A percentile compares a stretch with the other conserved stretches of the same genome.
phyloP scores from a whole-genome alignment of 108 stramenopile genomes.

The Nitzschia palea region DNA sequence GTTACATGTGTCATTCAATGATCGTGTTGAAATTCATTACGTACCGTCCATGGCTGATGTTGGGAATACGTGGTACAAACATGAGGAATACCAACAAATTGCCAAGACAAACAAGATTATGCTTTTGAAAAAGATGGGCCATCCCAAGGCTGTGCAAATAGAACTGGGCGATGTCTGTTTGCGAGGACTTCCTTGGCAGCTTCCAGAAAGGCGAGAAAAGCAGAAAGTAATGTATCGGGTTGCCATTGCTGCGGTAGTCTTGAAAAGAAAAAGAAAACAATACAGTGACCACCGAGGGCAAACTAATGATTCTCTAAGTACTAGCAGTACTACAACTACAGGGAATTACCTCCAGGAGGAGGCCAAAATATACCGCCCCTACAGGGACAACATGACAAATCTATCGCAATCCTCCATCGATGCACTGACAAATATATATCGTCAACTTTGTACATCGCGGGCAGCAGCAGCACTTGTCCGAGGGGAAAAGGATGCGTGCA shows the following conservation, averaged over 20 bases:
- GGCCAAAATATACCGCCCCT: too few relatives aligned
- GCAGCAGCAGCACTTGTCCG: too few relatives aligned
- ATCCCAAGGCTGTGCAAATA: not conserved
- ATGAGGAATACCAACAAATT: not conserved
- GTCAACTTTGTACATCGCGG: too few relatives aligned
- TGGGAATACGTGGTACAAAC: not conserved
- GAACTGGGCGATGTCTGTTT: not conserved
- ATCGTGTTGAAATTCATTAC: too few relatives aligned
- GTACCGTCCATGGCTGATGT: too few relatives aligned
- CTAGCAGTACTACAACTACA: too few relatives aligned
- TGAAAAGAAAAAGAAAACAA: not conserved
- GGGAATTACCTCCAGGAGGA: too few relatives aligned
- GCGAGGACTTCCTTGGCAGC: not conserved
- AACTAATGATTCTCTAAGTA: not conserved
- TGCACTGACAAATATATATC: too few relatives aligned
- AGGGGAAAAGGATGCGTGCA: too few relatives aligned
- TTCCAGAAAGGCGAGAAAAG: not conserved
- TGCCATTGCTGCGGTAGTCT: not conserved
- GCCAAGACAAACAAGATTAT: not conserved
- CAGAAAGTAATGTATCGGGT: not conserved
- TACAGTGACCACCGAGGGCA: not conserved
- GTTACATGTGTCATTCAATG: too few relatives aligned
- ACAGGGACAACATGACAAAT: too few relatives aligned
- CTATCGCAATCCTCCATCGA: too few relatives aligned
- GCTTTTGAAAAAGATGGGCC: not conserved